Percentiles rank a stretch among this genome's conserved stretches.
Conservation (phyloP, 306 rosid species). For the Vicia sativa region DNA sequence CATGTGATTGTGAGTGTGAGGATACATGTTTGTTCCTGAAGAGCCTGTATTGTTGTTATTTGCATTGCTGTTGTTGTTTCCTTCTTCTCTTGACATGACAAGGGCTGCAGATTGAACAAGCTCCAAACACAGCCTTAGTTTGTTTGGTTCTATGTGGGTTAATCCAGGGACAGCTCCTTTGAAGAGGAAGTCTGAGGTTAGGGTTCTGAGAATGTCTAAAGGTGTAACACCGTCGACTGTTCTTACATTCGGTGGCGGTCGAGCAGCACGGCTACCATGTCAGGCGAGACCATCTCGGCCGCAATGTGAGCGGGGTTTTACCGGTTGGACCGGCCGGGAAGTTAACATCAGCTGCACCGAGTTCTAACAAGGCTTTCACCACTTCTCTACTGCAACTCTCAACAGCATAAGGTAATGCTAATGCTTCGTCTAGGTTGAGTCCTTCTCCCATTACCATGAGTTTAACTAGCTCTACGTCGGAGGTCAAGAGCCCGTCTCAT, state of each 20-base stretch:
- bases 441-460: conserved; percentile 99
- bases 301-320: conserved; percentile 89
- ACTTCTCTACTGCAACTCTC: conserved; percentile 95
- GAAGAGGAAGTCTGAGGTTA: conserved; percentile 95
- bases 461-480: conserved; percentile 92
- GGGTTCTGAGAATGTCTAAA: conserved; percentile 89
- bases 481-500: conserved; percentile 87
- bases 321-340: conserved; percentile 78
- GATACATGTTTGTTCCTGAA: conserved; percentile 52
- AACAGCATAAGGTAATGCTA: conserved; percentile 87
- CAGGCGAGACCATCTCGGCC: conserved; percentile 92
- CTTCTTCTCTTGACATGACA: conserved; percentile 90
- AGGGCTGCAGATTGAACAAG: conserved; percentile 96
- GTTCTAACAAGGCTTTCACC: conserved; percentile 83
- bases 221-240: conserved; percentile 84
- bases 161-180: conserved; percentile 98
- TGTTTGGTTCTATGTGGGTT: conserved; percentile 91
- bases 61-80: conserved; percentile 45
- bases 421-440: conserved; percentile 84
- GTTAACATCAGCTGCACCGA: conserved; percentile 94
- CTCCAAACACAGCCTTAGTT: conserved; percentile 85
- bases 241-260: conserved; percentile 97
- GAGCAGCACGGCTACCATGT: conserved; percentile 94
- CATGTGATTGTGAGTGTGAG: conserved; percentile 67
- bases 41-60: conserved; percentile 43